Evolutionary conservation across 2,329 filamentous ascomycete genomes (phyloP), one percentile per base, ranked within the genome.

Genomic region (Talaromyces sp.): DNA sequence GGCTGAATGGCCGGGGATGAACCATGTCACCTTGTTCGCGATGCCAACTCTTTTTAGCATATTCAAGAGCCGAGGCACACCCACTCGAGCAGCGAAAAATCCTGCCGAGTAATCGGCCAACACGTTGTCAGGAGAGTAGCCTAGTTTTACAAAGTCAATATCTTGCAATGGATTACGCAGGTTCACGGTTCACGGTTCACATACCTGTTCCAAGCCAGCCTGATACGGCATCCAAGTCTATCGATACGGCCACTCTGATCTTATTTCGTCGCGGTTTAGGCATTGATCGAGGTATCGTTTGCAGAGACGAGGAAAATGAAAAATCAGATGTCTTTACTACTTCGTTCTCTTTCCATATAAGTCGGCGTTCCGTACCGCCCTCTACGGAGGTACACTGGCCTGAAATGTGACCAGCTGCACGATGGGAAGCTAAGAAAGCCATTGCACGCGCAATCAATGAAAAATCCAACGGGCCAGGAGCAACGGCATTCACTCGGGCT

Each of bases 191-290:
- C 19, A 17, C 17, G 39, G 27, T 22, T 17, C 28, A 51, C 33
- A 62, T 67, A 58, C 83, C 83, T 4, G 84, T 86, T 17, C 85
- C 85, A 3, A 86, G 76, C 77, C 83, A 87, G 57, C 84, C 84
- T 0, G 82, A 84, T 2, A 87, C 79, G 13, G 84, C 84, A 63
- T 87, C 84, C 60, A 86, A 82, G 67, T 86, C 84, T 44, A 80
- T 71, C 1, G 77, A 78, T 30, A 80, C 65, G 25, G 66, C 65
- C 19, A 72, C 52, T 8, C 68, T 66, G 49, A 72, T 65, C 28
- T 69, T 69, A 42, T 69, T 69, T 27, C 61, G 59, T 36, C 60
- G 62, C 11, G 63, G 53, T 9, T 47, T 55, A 7, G 55, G n/a
- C 11, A 69, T 22, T 7, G 62, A 11, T 17, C 36, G 51, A 10